Conservation (phyloP, 441 rosid genomes). For the Dalechampia spathulata region DNA sequence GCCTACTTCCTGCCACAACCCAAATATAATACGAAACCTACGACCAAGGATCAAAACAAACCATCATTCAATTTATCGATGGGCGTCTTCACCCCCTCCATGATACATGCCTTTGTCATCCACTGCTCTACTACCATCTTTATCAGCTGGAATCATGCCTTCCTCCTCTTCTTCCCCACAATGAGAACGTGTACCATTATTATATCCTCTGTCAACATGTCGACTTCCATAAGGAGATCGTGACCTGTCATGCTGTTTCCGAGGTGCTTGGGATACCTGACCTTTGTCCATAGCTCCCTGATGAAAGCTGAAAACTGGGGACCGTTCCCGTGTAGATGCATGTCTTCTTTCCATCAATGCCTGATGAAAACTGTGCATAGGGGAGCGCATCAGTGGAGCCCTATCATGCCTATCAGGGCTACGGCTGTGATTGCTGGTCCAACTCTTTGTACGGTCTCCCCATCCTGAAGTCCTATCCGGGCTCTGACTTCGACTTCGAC, state of each 20-base stretch:
- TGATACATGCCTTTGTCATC: neutral
- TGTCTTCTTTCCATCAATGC: constrained; percentile 49
- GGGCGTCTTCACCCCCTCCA: neutral
- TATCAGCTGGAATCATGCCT: constrained; percentile 31
- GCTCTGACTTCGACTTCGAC: constrained; percentile 33
- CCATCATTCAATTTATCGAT: neutral
- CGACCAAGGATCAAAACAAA: neutral
- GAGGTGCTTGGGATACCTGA: constrained; percentile 10
- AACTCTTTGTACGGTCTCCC: constrained; percentile 26
- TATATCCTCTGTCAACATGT: constrained; percentile 4
- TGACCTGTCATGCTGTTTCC: constrained; percentile 11
- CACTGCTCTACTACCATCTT: constrained; percentile 5
- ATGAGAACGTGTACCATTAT: neutral
- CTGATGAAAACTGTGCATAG: constrained; percentile 63
- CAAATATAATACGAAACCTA: neutral
- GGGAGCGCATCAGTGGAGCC: constrained; percentile 32
- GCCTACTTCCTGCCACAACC: neutral
- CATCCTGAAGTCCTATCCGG: constrained; percentile 30
- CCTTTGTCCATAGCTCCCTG: constrained; percentile 57
- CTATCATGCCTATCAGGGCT: constrained; percentile 50
- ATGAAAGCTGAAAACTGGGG: constrained; percentile 63
- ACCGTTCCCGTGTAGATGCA: constrained; percentile 18
- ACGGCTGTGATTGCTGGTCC: constrained; percentile 38
- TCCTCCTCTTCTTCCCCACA: constrained; percentile 33
- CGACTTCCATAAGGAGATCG: constrained; percentile 16